Conservation (phyloP, 805 yeast species). For the Tetrapisispora taiwanensis region DNA sequence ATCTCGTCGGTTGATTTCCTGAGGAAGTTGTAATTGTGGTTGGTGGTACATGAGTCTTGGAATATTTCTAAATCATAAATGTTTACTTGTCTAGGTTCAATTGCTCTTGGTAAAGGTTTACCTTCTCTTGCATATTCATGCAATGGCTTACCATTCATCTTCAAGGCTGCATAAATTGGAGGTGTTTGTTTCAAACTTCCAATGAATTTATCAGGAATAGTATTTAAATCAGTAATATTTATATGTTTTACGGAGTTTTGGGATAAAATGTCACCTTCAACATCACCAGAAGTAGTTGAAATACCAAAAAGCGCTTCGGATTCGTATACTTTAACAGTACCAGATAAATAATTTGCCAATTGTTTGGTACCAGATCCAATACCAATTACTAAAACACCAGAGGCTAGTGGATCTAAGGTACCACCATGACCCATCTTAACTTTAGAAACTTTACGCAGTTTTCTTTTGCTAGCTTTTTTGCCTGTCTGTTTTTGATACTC, state of each 20-base stretch:
- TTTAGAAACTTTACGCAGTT: slow-evolving; percentile 40
- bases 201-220: slow-evolving; percentile 51
- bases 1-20: slow-evolving; percentile 27
- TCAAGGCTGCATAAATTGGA: slow-evolving; percentile 88
- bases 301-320: slow-evolving; percentile 81
- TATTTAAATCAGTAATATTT: slow-evolving; percentile 40
- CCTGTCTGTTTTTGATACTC: slow-evolving; percentile 32
- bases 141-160: slow-evolving; percentile 87
- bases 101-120: slow-evolving; percentile 71
- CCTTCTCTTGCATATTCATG: slow-evolving; percentile 92
- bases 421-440: slow-evolving; percentile 98
- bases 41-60: slow-evolving; percentile 40
- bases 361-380: slow-evolving; percentile 87
- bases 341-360: slow-evolving; percentile 59
- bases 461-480: slow-evolving; percentile 40
- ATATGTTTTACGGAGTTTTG: slow-evolving; percentile 49
- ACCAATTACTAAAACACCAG: slow-evolving; percentile 89
- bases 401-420: slow-evolving; percentile 88
- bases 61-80: slow-evolving; percentile 44
- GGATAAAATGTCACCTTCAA: slow-evolving; percentile 72
- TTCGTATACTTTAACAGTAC: slow-evolving; percentile 69
- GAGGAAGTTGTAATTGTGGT: slow-evolving; percentile 45
- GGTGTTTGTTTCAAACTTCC: slow-evolving; percentile 85
- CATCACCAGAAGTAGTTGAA: slow-evolving; percentile 88
- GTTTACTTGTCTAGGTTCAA: slow-evolving; percentile 63